phyloP scores from a whole-genome alignment of 2,329 filamentous ascomycete genomes.

The Coniochaeta pulveracea region DNA sequence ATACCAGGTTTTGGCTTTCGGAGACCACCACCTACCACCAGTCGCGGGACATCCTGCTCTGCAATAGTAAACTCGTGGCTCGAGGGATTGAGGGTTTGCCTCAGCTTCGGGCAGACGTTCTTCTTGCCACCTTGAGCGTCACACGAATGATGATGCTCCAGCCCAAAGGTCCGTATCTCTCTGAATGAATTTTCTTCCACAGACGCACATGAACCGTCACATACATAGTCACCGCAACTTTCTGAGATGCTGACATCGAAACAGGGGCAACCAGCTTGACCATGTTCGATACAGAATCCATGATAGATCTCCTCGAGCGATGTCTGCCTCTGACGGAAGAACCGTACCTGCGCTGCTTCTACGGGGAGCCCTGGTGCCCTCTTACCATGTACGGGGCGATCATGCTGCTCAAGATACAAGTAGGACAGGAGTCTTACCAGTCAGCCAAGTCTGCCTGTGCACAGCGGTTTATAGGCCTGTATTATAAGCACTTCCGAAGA shows the following conservation, averaged over 20 bases:
- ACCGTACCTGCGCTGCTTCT: constrained; percentile 11
- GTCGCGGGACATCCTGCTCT: constrained; percentile 12
- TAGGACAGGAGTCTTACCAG: constrained; percentile 8
- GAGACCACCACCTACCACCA: constrained; percentile 13
- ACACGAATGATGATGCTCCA: constrained; percentile 11
- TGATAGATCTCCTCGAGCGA: constrained; percentile 11
- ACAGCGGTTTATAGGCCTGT: constrained; percentile 10
- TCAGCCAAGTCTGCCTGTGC: constrained; percentile 9
- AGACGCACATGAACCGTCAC: too few species aligned
- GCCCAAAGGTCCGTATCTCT: constrained; percentile 9
- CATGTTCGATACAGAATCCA: constrained; percentile 7
- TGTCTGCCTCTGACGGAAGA: constrained; percentile 13
- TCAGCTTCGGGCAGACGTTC: constrained; percentile 11
- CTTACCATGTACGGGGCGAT: constrained; percentile 12
- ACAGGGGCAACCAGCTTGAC: constrained; percentile 8
- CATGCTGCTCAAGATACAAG: constrained; percentile 12
- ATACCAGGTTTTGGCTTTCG: constrained; percentile 11
- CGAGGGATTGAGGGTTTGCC: constrained; percentile 8
- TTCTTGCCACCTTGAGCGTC: constrained; percentile 12
- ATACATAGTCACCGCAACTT: too few species aligned
- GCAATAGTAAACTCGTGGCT: constrained; percentile 9
- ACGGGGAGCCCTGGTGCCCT: constrained; percentile 14
- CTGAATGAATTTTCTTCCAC: too few species aligned
- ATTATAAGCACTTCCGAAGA: too few species aligned
- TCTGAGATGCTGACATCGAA: too few species aligned